Conservation (phyloP, 768 basidiomycete genomes). For the Hygrophoropsis aurantiaca region DNA sequence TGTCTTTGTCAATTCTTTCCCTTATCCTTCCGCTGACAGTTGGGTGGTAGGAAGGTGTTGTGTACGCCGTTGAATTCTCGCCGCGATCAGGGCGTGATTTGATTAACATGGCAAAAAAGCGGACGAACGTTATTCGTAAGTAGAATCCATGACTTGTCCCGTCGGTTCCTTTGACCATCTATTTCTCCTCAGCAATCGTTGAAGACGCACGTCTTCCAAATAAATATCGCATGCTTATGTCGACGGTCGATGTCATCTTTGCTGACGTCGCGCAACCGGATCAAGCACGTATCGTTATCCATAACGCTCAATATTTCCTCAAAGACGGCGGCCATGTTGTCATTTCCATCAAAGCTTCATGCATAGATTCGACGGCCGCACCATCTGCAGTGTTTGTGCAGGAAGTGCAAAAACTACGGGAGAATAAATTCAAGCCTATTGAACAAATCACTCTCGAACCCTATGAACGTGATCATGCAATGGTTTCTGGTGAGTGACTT, state of each 20-base stretch:
- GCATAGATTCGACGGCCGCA: slow-evolving; percentile 94
- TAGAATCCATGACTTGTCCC: slow-evolving; percentile 11
- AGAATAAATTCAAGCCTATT: slow-evolving; percentile 83
- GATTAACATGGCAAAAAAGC: slow-evolving; percentile 99
- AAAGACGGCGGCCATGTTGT: slow-evolving; percentile 91
- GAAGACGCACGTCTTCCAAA: slow-evolving; percentile 97
- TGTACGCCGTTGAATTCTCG: slow-evolving; percentile 99
- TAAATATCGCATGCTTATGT: slow-evolving; percentile 95
- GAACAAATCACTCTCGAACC: slow-evolving; percentile 96
- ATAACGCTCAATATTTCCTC: slow-evolving; percentile 94
- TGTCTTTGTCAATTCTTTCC: slow-evolving; percentile 25
- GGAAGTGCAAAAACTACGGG: slow-evolving; percentile 81
- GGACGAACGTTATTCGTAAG: slow-evolving; percentile 97
- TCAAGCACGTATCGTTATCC: slow-evolving; percentile 93
- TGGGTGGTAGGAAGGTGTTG: slow-evolving; percentile 76
- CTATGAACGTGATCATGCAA: slow-evolving; percentile 88
- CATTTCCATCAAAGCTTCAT: slow-evolving; percentile 98
- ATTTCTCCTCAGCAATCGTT: slow-evolving; percentile 68
- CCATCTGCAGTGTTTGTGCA: slow-evolving; percentile 87
- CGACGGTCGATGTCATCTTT: slow-evolving; percentile 95
- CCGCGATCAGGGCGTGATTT: slow-evolving; percentile 94
- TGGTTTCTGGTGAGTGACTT: slow-evolving; percentile 69
- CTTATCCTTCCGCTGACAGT: slow-evolving; percentile 13
- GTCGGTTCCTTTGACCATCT: slow-evolving; percentile 4
- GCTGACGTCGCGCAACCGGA: slow-evolving; percentile 98